These are phyloP conservation scores for Pholiota adiposa DNA, from an alignment of 1,284 basidiomycete species.

Conservation along the genomic window DNA sequence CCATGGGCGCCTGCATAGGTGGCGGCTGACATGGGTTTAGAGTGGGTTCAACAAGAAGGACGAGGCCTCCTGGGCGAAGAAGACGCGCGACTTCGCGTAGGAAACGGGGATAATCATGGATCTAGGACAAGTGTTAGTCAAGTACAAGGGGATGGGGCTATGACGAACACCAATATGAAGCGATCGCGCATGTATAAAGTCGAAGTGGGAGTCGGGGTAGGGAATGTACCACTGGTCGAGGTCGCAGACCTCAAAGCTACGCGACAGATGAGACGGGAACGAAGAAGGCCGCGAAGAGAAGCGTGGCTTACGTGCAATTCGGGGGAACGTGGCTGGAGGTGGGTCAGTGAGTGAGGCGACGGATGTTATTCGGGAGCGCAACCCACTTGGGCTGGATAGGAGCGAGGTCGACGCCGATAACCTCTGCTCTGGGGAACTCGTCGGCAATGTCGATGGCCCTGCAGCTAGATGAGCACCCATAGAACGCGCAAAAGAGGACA, in stretches of 20 bases:
- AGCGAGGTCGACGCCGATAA: slow-evolving; percentile 70
- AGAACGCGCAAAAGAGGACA: slow-evolving; percentile 10
- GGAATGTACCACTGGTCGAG: slow-evolving; percentile 60
- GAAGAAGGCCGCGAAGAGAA: slow-evolving; percentile 5
- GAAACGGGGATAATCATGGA: slow-evolving; percentile 62
- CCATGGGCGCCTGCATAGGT: slow-evolving; percentile 39
- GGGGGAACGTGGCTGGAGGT: slow-evolving; percentile 57
- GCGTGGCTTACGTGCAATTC: slow-evolving; percentile 63
- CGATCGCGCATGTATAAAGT: slow-evolving; percentile 68
- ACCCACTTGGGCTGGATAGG: slow-evolving; percentile 69
- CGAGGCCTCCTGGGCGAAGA: slow-evolving; percentile 70
- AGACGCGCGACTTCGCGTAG: slow-evolving; percentile 63
- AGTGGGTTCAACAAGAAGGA: slow-evolving; percentile 62
- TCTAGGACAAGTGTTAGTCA: slow-evolving; percentile 39
- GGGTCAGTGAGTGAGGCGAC: slow-evolving; percentile 14
- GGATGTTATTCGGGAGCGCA: slow-evolving; percentile 26
- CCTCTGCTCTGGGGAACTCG: slow-evolving; percentile 66
- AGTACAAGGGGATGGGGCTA: slow-evolving; percentile 4
- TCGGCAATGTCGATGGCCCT: slow-evolving; percentile 73
- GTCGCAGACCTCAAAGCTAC: slow-evolving; percentile 71
- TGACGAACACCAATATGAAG: slow-evolving; percentile 62
- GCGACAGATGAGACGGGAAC: slow-evolving; percentile 5
- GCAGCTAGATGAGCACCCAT: slow-evolving; percentile 4
- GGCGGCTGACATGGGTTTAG: slow-evolving; percentile 24
- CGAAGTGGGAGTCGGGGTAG: slow-evolving; percentile 63